These are phyloP conservation scores for Stachybotrys elegans DNA, from an alignment of 2,329 filamentous ascomycete genomes.

Conservation along the genomic window DNA sequence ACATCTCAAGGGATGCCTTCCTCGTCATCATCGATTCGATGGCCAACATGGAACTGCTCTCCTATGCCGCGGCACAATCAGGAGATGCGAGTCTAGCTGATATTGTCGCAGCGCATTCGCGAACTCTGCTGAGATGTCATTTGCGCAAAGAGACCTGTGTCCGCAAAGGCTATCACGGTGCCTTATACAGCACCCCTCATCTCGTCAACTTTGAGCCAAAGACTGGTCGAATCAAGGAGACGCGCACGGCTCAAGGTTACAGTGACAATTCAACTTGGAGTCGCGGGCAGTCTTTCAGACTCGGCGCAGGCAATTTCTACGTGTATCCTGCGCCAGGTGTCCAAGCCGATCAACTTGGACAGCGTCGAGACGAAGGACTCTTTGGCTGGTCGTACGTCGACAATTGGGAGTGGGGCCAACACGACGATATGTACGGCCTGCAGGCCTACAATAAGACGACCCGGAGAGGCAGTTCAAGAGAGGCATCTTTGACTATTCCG, in stretches of 20 bases:
- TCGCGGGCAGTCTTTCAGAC: conserved; percentile 38
- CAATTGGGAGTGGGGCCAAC: background rate
- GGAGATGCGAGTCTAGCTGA: conserved; percentile 21
- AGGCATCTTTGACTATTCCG: background rate
- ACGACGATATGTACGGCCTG: background rate
- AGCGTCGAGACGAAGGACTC: background rate
- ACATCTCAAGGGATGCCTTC: no score
- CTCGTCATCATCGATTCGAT: conserved; percentile 39
- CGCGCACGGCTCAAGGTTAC: conserved; percentile 42
- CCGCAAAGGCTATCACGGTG: conserved; percentile 23
- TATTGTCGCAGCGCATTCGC: conserved; percentile 34
- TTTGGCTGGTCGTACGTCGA: background rate
- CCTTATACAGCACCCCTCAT: conserved; percentile 30
- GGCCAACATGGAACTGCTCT: conserved; percentile 34
- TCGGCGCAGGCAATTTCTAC: background rate
- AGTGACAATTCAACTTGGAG: conserved; percentile 40
- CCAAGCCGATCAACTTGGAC: background rate
- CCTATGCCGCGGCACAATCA: conserved; percentile 29
- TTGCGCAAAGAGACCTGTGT: conserved; percentile 23
- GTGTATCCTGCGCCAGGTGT: background rate
- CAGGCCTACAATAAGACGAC: background rate
- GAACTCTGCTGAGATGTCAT: conserved; percentile 31
- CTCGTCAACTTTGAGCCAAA: conserved; percentile 39
- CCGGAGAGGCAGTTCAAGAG: background rate
- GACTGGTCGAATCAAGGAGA: conserved; percentile 30